Evolutionary conservation across 306 rosid species (phyloP), one percentile per base, ranked within the genome.

Genomic region (Quercus robur): DNA sequence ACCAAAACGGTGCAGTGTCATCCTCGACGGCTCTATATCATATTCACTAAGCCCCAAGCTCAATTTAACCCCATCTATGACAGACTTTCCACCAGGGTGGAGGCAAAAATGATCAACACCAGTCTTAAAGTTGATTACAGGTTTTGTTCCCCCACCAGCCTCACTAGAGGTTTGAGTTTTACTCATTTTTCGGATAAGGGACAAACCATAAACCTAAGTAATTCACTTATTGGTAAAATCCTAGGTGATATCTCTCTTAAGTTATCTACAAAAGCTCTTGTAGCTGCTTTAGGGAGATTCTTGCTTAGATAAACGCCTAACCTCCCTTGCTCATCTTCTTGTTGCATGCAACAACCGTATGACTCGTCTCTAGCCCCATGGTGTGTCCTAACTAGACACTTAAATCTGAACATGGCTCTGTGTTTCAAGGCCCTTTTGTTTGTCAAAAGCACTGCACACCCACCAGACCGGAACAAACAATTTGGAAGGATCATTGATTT

Each of bases 81-180:
- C 97, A 0, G 97, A 97, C 55, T 91, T 94, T 5, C 98, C 98
- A 5, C 97, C 97, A 0, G 97, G 86, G 83, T 94, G 98, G 1
- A 92, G 61, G 64, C 97, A 92, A 54, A 94, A 92, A 78, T 94
- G 98, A 46, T 94, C 97, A 1, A 93, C 97, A 5, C 93, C 97
- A 0, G 90, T 81, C 44, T 74, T 86, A 82, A 92, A 89, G 56
- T 92, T 88, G 52, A 91, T 46, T 5, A 84, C 84, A 3, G 94
- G 77, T 63, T 87, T 89, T 20, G 59, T 71, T 13, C 66, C 77
- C 26, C 30, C 69, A 38, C 54, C 17, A 4, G 70, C 21, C 35
- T 73, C 26, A 68, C 56, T 46, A 1, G 81, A 31, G 6, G 54
- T 70, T 74, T n/a, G 75, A 9, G 21, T 56, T 19, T 20, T 7